phyloP scores from a whole-genome alignment of 2,329 filamentous ascomycete species.

The Phialocephala subalpina region DNA sequence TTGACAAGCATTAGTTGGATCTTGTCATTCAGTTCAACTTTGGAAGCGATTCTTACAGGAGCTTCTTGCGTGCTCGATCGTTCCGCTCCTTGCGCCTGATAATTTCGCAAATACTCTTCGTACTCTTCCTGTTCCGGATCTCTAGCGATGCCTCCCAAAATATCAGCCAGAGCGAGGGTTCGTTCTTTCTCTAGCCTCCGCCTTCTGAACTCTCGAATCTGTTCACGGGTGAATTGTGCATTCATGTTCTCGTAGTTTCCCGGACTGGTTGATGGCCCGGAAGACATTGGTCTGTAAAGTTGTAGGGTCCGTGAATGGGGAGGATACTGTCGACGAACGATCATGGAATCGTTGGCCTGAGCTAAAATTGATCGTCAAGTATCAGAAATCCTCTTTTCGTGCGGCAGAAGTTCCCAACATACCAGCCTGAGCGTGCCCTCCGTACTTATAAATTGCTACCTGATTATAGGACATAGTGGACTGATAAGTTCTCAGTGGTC shows the following conservation, averaged over 20 bases:
- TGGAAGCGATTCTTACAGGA: conserved; percentile 1
- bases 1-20: background rate
- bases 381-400: background rate
- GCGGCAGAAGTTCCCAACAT: background rate
- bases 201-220: background rate
- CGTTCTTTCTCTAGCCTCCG: background rate
- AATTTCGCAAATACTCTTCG: background rate
- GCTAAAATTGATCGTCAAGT: background rate
- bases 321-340: conserved; percentile 3
- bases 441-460: conserved; percentile 15
- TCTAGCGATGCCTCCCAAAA: background rate
- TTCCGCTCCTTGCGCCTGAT: background rate
- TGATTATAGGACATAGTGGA: conserved; percentile 5
- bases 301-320: conserved; percentile 3
- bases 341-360: background rate
- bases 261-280: background rate
- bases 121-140: conserved; percentile 2
- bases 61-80: background rate
- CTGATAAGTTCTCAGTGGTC: conserved; percentile 3
- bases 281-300: background rate
- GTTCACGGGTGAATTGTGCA: background rate
- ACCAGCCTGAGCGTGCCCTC: background rate
- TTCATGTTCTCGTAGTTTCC: background rate
- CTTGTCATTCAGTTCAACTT: background rate
- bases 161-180: background rate